Base-by-base conservation (phyloP, 139 green algal species). In the Dunaliella primolecta region DNA sequence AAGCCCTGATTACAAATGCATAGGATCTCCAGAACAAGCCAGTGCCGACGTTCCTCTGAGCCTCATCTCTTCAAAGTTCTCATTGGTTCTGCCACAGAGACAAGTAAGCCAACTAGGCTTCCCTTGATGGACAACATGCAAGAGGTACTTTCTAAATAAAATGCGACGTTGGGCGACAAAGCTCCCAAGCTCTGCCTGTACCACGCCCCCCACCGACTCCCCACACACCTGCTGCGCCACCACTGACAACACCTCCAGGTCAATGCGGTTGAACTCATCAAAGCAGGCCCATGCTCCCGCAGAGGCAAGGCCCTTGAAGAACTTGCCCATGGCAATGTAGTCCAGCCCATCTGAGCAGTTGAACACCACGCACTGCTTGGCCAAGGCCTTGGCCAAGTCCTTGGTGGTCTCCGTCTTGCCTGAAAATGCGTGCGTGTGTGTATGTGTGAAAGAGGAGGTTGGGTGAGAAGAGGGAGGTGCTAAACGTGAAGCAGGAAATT, bases 201-300 rank as follows among this genome's bases (percentile, higher is more conserved):
- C n/a, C n/a, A n/a, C n/a, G n/a, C n/a, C n/a, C n/a, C n/a, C n/a
- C n/a, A n/a, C n/a, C n/a, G n/a, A n/a, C n/a, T n/a, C n/a, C 32
- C 31, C 25, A 33, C 78, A 3, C 76, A 95, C 89, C 90, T 95
- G 92, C 86, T 93, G 90, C 29, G 90, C 91, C 57, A 94, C 88
- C 78, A 93, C 89, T 0, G 83, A 90, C 32, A 94, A 88, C 86
- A 95, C 92, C 90, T 96, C 93, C 38, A 95, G 90, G 86, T 96
- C 92, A 82, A 96, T 95, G 75, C 94, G 91, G 90, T 97, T 97
- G 94, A 97, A 97, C 92, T 97, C 94, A 76, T 97, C 94, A 81
- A 97, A 95, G 91, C 94, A 97, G 1, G 94, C 94, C 94, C 94
- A 96, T 0, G 93, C 92, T 35, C 94, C 94, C 56, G 83, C 92